Base-by-base conservation (phyloP, 2,329 filamentous ascomycete species). In the Exophiala sp. region DNA sequence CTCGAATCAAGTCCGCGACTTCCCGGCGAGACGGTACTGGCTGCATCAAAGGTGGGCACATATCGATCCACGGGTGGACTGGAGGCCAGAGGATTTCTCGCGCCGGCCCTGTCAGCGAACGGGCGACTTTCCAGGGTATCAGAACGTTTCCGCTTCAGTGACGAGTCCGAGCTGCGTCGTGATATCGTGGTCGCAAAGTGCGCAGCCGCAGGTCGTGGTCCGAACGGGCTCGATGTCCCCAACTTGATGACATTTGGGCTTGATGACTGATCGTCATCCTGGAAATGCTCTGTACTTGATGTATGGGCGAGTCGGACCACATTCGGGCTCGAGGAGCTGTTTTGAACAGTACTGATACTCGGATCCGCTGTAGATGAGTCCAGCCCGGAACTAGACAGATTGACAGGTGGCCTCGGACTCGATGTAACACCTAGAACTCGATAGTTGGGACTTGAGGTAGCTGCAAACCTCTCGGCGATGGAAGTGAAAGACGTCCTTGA, bases 211-310 rank as follows among this genome's bases (percentile, higher is more conserved):
- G 45, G 45, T 35, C 51, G 57, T 18, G 41, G 29, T 58, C 36
- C 65, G 63, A 43, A 65, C 57, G 38, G 66, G 65, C 47, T 73
- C 55, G 54, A 74, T 63, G 57, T 72, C 69, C 47, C 71, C 59
- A 61, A 67, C 71, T 50, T 72, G 21, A 74, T 63, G 47, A 73
- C 64, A 57, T 72, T 73, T 38, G 71, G 71, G 52, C 71, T 73
- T 32, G 71, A 73, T 0, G 69, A 66, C 21, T 24, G 42, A 20
- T 47, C 32, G 24, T 38, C 39, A 8, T 32, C 38, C 39, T 16
- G 33, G 29, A 51, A 44, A 14, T 51, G 48, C 20, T 51, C 48
- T 18, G 54, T 48, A 52, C 71, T 73, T 14, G 71, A 72, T 1
- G 69, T 67, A 29, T 65, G 64, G 33, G 67, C 70, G 36, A 71